Percentiles rank a stretch among this genome's conserved stretches.
Conservation (phyloP, 2,329 filamentous ascomycete genomes). For the Orbilia oligospora region DNA sequence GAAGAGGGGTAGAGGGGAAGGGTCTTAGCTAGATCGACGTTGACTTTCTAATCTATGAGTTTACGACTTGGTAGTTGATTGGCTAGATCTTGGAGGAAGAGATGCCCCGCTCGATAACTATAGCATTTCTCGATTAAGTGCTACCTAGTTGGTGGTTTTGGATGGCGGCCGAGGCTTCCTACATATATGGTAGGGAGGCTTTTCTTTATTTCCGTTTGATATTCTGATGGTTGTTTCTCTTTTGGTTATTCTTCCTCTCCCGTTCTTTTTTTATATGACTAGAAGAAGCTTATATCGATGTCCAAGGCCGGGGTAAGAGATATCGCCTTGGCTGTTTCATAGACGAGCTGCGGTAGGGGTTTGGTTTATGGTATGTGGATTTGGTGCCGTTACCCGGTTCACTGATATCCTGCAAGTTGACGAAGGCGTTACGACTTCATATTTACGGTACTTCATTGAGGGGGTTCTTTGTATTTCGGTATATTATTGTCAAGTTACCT, state of each 20-base stretch:
- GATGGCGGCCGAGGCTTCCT: background rate
- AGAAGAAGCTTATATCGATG: conserved; percentile 17
- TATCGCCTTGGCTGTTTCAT: conserved; percentile 19
- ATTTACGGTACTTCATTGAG: too few relatives aligned
- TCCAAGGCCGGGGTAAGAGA: background rate
- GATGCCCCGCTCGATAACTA: background rate
- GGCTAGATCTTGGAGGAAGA: background rate
- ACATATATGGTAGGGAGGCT: background rate
- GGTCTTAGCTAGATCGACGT: background rate
- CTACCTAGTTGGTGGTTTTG: background rate
- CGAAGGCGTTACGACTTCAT: background rate
- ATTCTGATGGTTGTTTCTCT: background rate
- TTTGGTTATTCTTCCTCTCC: background rate
- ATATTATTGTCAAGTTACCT: background rate
- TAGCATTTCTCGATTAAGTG: too few relatives aligned
- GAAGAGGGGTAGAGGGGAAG: background rate
- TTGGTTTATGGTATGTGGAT: background rate
- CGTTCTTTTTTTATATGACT: background rate
- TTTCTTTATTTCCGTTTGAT: background rate
- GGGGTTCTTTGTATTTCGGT: background rate
- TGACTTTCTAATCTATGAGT: conserved; percentile 1
- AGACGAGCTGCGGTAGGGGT: conserved; percentile 6
- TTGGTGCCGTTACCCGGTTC: conserved; percentile 5
- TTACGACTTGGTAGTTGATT: background rate
- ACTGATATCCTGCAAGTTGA: background rate